Conservation (phyloP, 495 filamentous ascomycete genomes). For the Aspergillus leporis region DNA sequence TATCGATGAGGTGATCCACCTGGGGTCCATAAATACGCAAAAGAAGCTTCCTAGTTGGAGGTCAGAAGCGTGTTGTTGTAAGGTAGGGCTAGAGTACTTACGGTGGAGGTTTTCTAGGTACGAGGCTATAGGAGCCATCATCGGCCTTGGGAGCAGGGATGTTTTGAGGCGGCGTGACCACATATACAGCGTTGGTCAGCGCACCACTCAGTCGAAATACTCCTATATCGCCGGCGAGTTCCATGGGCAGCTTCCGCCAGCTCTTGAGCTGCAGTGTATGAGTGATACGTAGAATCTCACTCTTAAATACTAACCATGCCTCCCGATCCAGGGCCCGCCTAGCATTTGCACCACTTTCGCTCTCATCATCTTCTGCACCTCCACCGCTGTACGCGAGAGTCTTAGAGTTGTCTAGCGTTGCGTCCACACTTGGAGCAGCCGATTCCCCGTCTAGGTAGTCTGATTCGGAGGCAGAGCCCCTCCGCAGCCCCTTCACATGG, state of each 20-base stretch:
- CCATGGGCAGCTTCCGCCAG: slow-evolving; percentile 82
- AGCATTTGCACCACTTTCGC: slow-evolving; percentile 26
- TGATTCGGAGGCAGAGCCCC: slow-evolving; percentile 68
- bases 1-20: slow-evolving; percentile 92
- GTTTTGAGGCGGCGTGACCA: slow-evolving; percentile 76
- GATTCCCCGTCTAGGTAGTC: slow-evolving; percentile 73
- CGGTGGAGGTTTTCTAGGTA: slow-evolving; percentile 55
- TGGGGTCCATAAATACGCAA: slow-evolving; percentile 94
- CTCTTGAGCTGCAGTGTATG: slow-evolving; percentile 89
- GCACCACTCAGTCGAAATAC: slow-evolving; percentile 89
- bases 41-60: slow-evolving; percentile 68
- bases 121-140: slow-evolving; percentile 33
- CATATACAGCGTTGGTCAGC: slow-evolving; percentile 94
- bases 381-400: slow-evolving; percentile 74
- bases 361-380: slow-evolving; percentile 47
- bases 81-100: slow-evolving; percentile 29
- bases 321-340: slow-evolving; percentile 64
- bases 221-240: slow-evolving; percentile 66
- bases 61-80: slow-evolving; percentile 14
- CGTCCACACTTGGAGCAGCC: slow-evolving; percentile 75
- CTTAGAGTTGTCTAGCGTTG: slow-evolving; percentile 81
- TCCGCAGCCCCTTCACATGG: slow-evolving; percentile 36
- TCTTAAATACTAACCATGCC: slow-evolving; percentile 80
- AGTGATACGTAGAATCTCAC: slow-evolving; percentile 81
- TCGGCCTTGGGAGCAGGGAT: slow-evolving; percentile 42